Conservation (phyloP, 2,329 filamentous ascomycete genomes). For the Dactylonectria macrodidyma region DNA sequence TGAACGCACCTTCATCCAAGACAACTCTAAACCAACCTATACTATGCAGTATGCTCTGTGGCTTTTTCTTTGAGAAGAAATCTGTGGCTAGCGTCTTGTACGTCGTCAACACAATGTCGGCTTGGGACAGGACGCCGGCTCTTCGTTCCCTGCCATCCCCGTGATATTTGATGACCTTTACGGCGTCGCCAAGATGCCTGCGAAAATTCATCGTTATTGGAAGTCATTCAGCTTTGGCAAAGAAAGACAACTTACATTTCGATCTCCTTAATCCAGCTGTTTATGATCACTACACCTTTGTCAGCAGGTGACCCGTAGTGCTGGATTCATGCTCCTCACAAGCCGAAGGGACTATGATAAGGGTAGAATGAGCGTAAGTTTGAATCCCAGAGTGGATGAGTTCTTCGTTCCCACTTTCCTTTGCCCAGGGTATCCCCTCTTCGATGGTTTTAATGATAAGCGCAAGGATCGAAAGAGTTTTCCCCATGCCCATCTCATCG, state of each 20-base stretch:
- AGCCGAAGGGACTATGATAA: slow-evolving; percentile 61
- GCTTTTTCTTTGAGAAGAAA: slow-evolving; percentile 18
- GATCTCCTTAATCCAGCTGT: slow-evolving; percentile 58
- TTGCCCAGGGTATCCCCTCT: slow-evolving; percentile 54
- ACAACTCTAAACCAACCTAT: slow-evolving; percentile 60
- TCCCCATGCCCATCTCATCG: slow-evolving; percentile 75
- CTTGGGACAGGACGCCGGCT: neutral
- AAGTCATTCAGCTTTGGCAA: neutral
- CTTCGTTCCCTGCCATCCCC: slow-evolving; percentile 6
- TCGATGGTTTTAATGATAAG: slow-evolving; percentile 61
- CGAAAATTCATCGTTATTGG: neutral
- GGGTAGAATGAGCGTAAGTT: slow-evolving; percentile 55
- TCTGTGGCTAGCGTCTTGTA: slow-evolving; percentile 48
- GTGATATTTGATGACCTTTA: slow-evolving; percentile 16
- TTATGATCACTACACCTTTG: slow-evolving; percentile 53
- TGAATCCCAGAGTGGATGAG: slow-evolving; percentile 31
- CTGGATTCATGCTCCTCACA: slow-evolving; percentile 44
- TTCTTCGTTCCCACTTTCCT: slow-evolving; percentile 37
- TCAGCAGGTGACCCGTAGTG: neutral
- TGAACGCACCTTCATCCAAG: slow-evolving; percentile 61
- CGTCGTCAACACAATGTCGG: slow-evolving; percentile 17
- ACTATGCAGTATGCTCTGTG: slow-evolving; percentile 41
- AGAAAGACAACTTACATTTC: slow-evolving; percentile 45
- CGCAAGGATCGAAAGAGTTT: slow-evolving; percentile 67
- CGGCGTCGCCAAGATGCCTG: slow-evolving; percentile 1